A percentile compares a stretch with the other conserved stretches of the same genome.
Evolutionary conservation across 371 early-diverging fungal species (phyloP).

Genomic region (Sporodiniella umbellata): DNA sequence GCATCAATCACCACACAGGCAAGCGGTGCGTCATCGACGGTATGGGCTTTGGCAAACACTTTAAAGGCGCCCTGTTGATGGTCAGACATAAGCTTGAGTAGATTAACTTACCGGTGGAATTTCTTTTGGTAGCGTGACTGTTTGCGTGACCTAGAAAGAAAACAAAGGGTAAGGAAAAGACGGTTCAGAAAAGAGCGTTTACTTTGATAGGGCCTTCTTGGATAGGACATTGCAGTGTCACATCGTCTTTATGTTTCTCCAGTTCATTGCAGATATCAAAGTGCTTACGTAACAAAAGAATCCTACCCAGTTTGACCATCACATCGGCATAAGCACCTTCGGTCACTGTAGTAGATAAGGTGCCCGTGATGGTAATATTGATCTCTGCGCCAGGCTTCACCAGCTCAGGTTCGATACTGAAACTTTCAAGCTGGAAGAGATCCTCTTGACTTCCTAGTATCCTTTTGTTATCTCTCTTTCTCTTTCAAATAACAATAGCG

Average conservation of each 20-base stretch:
- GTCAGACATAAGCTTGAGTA: not conserved
- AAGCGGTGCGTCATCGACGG: not conserved
- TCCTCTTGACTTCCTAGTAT: too few species aligned
- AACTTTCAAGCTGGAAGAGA: not conserved
- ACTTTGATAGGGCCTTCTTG: slow-evolving; percentile 9
- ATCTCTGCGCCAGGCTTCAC: slow-evolving; percentile 13
- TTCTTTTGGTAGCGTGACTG: slow-evolving; percentile 20
- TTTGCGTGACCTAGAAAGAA: slow-evolving; percentile 17
- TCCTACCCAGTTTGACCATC: slow-evolving; percentile 14
- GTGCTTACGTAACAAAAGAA: slow-evolving; percentile 6
- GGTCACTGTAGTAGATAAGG: not conserved
- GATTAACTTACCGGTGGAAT: slow-evolving; percentile 16
- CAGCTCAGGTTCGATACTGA: slow-evolving; percentile 9
- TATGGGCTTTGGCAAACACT: slow-evolving; percentile 8
- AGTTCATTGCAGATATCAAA: slow-evolving; percentile 20
- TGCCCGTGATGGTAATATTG: slow-evolving; percentile 11
- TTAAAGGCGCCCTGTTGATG: slow-evolving; percentile 5
- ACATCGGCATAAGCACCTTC: slow-evolving; percentile 10
- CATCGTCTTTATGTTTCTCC: slow-evolving; percentile 12
- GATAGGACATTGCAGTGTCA: slow-evolving; percentile 19
- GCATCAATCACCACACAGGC: slow-evolving; percentile 5
- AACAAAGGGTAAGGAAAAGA: too few species aligned
- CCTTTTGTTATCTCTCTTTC: too few species aligned
- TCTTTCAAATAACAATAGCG: too few species aligned
- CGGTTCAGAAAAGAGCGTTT: not conserved